phyloP scores from a whole-genome alignment of 768 basidiomycete genomes.

The Collybia nuda region DNA sequence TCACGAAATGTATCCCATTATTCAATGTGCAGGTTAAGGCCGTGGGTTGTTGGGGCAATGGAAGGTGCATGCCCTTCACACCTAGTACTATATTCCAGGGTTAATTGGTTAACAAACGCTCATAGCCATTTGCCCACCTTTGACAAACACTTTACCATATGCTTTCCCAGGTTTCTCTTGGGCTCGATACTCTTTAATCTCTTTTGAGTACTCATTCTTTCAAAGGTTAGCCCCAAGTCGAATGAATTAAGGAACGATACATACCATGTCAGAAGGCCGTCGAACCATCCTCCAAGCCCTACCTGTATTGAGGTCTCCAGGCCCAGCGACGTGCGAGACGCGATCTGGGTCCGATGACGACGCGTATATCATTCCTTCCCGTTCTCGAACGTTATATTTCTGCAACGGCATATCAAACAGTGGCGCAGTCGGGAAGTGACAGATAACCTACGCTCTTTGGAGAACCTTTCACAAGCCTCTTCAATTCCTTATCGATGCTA shows the following conservation, averaged over 20 bases:
- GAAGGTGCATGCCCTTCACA: slow-evolving; percentile 71
- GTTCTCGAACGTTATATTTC: slow-evolving; percentile 84
- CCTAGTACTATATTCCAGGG: slow-evolving; percentile 61
- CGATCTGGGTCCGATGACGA: slow-evolving; percentile 72
- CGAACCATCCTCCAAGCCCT: slow-evolving; percentile 86
- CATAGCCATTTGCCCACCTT: slow-evolving; percentile 49
- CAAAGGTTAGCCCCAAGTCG: slow-evolving; percentile 6
- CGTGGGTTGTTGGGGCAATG: slow-evolving; percentile 76
- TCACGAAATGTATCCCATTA: slow-evolving; percentile 96
- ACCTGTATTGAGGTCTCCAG: slow-evolving; percentile 82
- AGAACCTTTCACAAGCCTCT: slow-evolving; percentile 52
- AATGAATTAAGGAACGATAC: slow-evolving; percentile 17
- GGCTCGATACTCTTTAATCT: slow-evolving; percentile 78
- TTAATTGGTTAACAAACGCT: slow-evolving; percentile 1
- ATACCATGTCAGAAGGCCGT: slow-evolving; percentile 92
- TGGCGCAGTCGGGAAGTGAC: slow-evolving; percentile 3
- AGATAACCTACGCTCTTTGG: slow-evolving; percentile 34
- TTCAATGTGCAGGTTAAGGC: slow-evolving; percentile 85
- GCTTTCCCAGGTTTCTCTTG: slow-evolving; percentile 79
- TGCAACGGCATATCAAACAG: slow-evolving; percentile 27
- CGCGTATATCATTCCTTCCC: slow-evolving; percentile 75
- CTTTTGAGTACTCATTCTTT: slow-evolving; percentile 92
- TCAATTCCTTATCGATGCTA: slow-evolving; percentile 73
- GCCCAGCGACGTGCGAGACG: slow-evolving; percentile 66
- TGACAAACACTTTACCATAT: slow-evolving; percentile 93